Evolutionary conservation across 768 basidiomycete species (phyloP), one percentile per base, ranked within the genome.

Genomic region (Gloeophyllum trabeum): DNA sequence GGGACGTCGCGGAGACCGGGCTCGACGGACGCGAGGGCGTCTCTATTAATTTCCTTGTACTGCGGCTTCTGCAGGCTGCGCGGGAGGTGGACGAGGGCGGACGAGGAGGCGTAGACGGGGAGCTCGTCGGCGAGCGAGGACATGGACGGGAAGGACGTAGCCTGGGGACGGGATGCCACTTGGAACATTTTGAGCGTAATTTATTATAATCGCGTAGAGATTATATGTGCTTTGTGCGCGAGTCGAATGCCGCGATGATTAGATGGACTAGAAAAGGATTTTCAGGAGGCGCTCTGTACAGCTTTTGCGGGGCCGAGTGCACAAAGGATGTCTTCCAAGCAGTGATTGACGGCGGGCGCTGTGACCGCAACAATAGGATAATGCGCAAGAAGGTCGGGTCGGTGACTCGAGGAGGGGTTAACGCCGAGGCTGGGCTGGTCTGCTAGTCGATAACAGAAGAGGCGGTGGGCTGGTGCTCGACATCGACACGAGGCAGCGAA

Each of bases 41-140:
- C 75, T 36, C 67, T 62, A 28, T 75, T 67, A 30, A 84, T 70
- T 44, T 77, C 73, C 30, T 63, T 52, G 48, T 72, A 79, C 2
- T 66, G 59, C 4, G 85, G 83, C 7, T 81, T 73, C 24, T 71
- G 63, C 39, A 88, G 76, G 30, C 66, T 75, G 43, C 83, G 73
- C n/a, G 83, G 85, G 19, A 88, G 74, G 50, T 84, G 79, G 7
- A 86, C 67, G 49, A 55, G 62, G 40, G 50, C 47, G 35, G 53
- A 58, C 41, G 42, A 52, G 4, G 51, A 49, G 7, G 51, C 57
- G 47, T 65, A 48, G 51, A 55, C 23, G 47, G 59, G 39, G 55
- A 32, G 28, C 10, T 32, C 28, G 36, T 37, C 36, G 12, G 20
- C 20, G 7, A 21, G 7, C 36, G 20, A 10, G 36, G 36, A 21